Evolutionary conservation across 345 rosid genomes (phyloP).

Genomic region (Brassica juncea): DNA sequence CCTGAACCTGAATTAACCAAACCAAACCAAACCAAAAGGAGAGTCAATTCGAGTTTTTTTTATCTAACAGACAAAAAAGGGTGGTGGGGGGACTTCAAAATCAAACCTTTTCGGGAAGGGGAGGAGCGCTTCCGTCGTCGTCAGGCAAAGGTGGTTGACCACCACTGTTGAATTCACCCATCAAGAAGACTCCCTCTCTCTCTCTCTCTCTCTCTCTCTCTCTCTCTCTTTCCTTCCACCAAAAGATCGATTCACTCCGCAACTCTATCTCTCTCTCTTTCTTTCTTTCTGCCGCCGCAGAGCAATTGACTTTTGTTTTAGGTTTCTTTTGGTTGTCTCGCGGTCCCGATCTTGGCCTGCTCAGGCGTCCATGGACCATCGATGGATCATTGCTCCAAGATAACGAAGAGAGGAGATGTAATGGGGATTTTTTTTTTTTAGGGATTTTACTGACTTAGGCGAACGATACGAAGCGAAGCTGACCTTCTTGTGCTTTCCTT

Average conservation of each 20-base stretch:
- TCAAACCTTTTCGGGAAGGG: conserved; percentile 81
- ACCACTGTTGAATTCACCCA: conserved; percentile 77
- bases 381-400: conserved; percentile 4
- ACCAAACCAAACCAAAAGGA: not conserved
- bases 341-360: not conserved
- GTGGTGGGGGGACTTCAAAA: not conserved
- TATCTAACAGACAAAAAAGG: not conserved
- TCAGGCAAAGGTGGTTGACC: conserved; percentile 75
- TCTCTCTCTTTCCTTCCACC: conserved; percentile 12
- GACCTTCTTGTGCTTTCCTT: conserved; percentile 14
- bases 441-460: not conserved
- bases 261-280: too few relatives aligned
- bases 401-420: conserved; percentile 16
- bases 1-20: conserved; percentile 58
- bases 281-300: conserved; percentile 14
- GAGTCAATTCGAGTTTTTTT: not conserved
- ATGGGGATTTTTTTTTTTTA: not conserved
- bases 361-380: conserved; percentile 45
- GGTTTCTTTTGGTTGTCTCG: too few relatives aligned
- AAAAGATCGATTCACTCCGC: too few relatives aligned
- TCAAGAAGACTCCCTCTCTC: conserved; percentile 10
- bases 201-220: too few relatives aligned
- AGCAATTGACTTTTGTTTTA: conserved; percentile 37
- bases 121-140: conserved; percentile 80
- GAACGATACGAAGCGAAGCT: conserved; percentile 12